phyloP scores from a whole-genome alignment of 2,329 filamentous ascomycete species.

The Cercospora citrullina region DNA sequence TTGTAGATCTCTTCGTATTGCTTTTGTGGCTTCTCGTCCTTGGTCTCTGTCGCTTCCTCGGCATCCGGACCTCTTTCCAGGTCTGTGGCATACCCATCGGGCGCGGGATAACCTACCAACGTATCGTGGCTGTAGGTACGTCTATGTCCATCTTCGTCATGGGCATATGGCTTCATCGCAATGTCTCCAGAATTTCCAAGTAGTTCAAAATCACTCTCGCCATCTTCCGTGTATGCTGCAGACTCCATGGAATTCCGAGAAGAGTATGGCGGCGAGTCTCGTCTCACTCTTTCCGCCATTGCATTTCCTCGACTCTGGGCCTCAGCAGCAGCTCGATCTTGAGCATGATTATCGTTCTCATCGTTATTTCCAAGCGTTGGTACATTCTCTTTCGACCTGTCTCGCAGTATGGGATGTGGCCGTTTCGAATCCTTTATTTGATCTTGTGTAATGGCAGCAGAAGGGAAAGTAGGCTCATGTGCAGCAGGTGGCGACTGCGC shows the following conservation, averaged over 20 bases:
- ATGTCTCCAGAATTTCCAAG: conserved; percentile 11
- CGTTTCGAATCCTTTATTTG: conserved; percentile 6
- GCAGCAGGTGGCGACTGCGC: conserved; percentile 2
- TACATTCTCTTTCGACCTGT: conserved; percentile 8
- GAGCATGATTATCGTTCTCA: neutral
- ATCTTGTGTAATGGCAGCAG: conserved; percentile 16
- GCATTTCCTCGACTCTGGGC: conserved; percentile 16
- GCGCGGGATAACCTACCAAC: neutral
- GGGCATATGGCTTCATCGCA: conserved; percentile 3
- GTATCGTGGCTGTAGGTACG: neutral
- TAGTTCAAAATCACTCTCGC: conserved; percentile 17
- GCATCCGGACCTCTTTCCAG: neutral
- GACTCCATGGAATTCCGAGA: conserved; percentile 18
- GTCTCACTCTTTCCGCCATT: conserved; percentile 16
- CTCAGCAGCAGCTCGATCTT: conserved; percentile 10
- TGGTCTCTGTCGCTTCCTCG: neutral
- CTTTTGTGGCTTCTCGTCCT: conserved; percentile 8
- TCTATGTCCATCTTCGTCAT: neutral
- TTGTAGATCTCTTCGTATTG: conserved; percentile 18
- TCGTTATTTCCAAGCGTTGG: neutral
- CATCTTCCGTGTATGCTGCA: conserved; percentile 1
- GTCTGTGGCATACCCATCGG: neutral
- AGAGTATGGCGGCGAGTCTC: conserved; percentile 12
- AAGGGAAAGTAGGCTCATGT: conserved; percentile 5
- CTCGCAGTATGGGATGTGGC: conserved; percentile 15